phyloP scores from a whole-genome alignment of 768 basidiomycete genomes.

The Phanerochaete sordida region DNA sequence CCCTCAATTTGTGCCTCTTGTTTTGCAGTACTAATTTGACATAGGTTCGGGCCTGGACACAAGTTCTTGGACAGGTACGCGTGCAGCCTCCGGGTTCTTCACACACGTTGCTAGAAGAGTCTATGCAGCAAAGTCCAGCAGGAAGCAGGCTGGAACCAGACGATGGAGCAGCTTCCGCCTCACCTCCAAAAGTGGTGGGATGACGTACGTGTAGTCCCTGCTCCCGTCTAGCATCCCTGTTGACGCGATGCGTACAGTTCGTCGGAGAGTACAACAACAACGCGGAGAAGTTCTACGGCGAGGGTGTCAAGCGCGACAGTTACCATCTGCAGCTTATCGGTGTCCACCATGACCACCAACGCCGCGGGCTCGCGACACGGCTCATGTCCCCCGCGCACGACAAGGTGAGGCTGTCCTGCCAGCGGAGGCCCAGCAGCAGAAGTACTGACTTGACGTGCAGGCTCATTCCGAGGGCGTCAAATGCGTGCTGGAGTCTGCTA shows the following conservation, averaged over 20 bases:
- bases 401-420: background rate
- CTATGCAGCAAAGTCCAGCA: background rate
- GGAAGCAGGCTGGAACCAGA: background rate
- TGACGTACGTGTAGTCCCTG: background rate
- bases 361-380: background rate
- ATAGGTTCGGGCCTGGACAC: background rate
- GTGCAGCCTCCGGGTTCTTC: background rate
- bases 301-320: background rate
- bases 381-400: background rate
- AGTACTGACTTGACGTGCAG: background rate
- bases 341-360: background rate
- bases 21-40: background rate
- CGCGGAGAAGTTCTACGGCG: background rate
- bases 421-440: too few species aligned
- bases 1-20: background rate
- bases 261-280: background rate
- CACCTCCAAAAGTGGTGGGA: background rate
- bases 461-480: background rate
- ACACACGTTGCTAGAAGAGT: background rate
- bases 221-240: background rate
- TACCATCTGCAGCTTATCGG: background rate
- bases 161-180: background rate
- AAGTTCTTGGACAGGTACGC: background rate
- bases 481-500: background rate
- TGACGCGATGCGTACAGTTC: background rate